Percentiles rank a stretch among this genome's conserved stretches.
These are phyloP conservation scores for Rhizoclosmatium sp. DNA, from an alignment of 192 early-diverging fungal genomes.

Conservation along the genomic window DNA sequence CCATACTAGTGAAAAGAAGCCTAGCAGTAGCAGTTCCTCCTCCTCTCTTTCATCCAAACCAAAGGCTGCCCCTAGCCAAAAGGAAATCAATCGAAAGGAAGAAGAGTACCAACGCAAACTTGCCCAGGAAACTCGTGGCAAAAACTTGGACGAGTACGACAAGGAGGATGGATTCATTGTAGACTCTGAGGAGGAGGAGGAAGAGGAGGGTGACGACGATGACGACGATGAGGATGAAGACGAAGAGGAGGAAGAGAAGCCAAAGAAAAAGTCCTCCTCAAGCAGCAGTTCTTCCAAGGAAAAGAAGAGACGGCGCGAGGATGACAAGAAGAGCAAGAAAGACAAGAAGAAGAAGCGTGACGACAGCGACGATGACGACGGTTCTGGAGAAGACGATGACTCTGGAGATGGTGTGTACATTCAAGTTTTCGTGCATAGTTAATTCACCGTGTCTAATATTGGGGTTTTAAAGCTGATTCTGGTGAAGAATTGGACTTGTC, in stretches of 20 bases:
- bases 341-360: constrained; percentile 49
- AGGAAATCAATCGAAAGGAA: constrained; percentile 27
- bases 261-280: not conserved
- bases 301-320: constrained; percentile 4
- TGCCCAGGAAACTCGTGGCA: constrained; percentile 28
- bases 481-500: constrained; percentile 59
- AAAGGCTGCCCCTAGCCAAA: constrained; percentile 6
- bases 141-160: constrained; percentile 48
- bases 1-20: not conserved
- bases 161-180: constrained; percentile 46
- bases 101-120: constrained; percentile 21
- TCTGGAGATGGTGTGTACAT: constrained; percentile 50
- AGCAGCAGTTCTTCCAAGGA: constrained; percentile 2
- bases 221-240: constrained; percentile 4
- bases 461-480: not conserved
- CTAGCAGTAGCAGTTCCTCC: not conserved
- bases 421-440: not conserved
- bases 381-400: constrained; percentile 48
- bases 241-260: constrained; percentile 36
- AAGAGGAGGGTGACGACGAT: constrained; percentile 37
- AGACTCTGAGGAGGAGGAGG: constrained; percentile 43
- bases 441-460: not conserved
- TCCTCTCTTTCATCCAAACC: constrained; percentile 13
- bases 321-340: constrained; percentile 44
- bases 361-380: constrained; percentile 35